phyloP scores from a whole-genome alignment of 306 rosid genomes.

The Cicer yamashitae region DNA sequence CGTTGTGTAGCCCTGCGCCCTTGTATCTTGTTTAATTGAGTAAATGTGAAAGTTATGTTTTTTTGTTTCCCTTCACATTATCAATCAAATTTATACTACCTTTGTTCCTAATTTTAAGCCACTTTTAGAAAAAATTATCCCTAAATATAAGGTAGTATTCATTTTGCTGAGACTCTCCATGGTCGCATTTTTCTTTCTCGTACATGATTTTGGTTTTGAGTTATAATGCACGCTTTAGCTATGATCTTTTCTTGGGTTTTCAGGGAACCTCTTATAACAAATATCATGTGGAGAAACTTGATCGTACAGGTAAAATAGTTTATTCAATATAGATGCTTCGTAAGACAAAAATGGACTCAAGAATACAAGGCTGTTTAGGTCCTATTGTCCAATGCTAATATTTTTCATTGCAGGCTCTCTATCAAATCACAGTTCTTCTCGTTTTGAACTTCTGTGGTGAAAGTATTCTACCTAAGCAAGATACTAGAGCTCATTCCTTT shows the following conservation, averaged over 20 bases:
- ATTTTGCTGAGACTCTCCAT: background rate
- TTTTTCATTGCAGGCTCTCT: slow-evolving; percentile 66
- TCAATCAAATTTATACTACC: background rate
- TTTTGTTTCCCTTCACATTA: background rate
- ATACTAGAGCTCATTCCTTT: slow-evolving; percentile 40
- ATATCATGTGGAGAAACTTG: slow-evolving; percentile 98
- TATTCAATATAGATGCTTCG: slow-evolving; percentile 21
- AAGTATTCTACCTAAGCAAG: slow-evolving; percentile 55
- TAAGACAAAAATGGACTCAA: slow-evolving; percentile 13
- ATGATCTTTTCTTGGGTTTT: slow-evolving; percentile 47
- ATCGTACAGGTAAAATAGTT: slow-evolving; percentile 70
- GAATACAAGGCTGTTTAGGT: slow-evolving; percentile 10
- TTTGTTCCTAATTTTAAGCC: too few species aligned
- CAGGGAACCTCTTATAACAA: slow-evolving; percentile 98
- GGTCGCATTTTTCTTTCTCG: background rate
- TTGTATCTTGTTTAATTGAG: slow-evolving; percentile 16
- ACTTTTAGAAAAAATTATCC: too few species aligned
- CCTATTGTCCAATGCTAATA: slow-evolving; percentile 31
- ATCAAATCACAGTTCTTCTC: slow-evolving; percentile 82
- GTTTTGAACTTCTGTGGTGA: slow-evolving; percentile 72
- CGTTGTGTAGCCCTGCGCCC: background rate
- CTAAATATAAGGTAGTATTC: background rate
- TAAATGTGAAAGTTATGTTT: background rate
- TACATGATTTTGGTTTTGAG: slow-evolving; percentile 24
- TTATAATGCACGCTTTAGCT: slow-evolving; percentile 35